Conservation (phyloP, 75 land plant species). For the Pinus albicaulis region DNA sequence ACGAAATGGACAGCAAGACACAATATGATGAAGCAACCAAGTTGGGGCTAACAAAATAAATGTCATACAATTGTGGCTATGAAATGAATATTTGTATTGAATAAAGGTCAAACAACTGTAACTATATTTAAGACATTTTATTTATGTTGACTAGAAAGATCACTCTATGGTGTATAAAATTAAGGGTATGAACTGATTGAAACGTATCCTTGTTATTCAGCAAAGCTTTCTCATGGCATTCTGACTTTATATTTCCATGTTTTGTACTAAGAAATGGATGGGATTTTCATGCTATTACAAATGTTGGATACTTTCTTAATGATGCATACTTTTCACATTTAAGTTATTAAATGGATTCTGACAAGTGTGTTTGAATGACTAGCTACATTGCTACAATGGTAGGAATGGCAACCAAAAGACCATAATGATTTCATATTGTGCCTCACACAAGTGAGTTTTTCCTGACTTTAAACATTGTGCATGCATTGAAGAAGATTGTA, state of each 20-base stretch:
- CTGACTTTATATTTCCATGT: background rate
- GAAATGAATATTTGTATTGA: no score
- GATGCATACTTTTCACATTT: background rate
- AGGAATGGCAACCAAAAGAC: constrained; percentile 69
- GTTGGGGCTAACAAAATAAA: no score
- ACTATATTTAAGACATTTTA: no score
- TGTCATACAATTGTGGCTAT: no score
- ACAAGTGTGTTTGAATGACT: constrained; percentile 12
- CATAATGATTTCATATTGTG: constrained; percentile 80
- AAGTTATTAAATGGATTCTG: background rate
- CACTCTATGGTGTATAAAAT: no score
- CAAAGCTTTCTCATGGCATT: background rate
- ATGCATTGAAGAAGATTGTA: background rate
- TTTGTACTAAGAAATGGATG: background rate
- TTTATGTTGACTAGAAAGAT: no score
- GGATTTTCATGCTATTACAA: background rate
- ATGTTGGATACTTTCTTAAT: background rate
- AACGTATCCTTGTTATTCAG: no score
- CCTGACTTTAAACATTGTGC: background rate
- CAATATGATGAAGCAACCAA: no score
- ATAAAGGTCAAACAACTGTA: no score
- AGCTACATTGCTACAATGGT: constrained; percentile 65
- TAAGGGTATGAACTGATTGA: no score
- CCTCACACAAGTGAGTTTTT: constrained; percentile 59
- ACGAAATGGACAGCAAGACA: no score